Base-by-base conservation (phyloP, 495 filamentous ascomycete genomes). In the Friedmanniomyces simplex region DNA sequence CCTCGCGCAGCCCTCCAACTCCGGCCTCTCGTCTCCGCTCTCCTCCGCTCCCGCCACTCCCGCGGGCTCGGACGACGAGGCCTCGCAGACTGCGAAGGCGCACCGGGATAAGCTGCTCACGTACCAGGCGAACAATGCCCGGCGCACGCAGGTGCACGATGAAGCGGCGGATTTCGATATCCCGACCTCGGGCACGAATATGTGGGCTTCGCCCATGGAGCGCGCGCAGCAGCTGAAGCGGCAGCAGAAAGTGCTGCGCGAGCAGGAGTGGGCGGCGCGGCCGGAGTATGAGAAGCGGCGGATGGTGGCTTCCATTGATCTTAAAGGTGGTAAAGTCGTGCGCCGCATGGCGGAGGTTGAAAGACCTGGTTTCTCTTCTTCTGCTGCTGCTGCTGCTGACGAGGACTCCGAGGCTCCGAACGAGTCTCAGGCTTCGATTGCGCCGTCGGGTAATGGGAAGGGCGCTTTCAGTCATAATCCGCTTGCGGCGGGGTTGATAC, bases 101-200 rank as follows among this genome's bases (percentile, higher is more conserved):
- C 93, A 98, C 58, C 77, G 91, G 0, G 90, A 98, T 66, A 85
- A 78, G 52, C 74, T 98, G 1, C 77, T 98, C 0, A 72, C 72
- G 0, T 98, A 87, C 69, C 93, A 98, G 67, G 82, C 88, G 10
- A 82, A 95, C 64, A 96, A 95, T 61, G 90, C 91, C 0, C 80
- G 81, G 46, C 75, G 93, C 11, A 98, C 93, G 2, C 88, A 84
- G 28, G 85, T 98, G 13, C 81, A 89, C 22, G 93, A 98, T 68
- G 91, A 98, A 69, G 91, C 89, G 1, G 85, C 91, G 0, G 93
- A 98, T 63, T 97, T 93, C 60, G 93, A 97, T 52, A 86, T 83
- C 0, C 79, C 85, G 0, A 74, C 74, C 34, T 75, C 79, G 42
- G 84, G 77, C 28, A 77, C 82, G 2, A 91, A 81, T 58, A 82